phyloP scores from a whole-genome alignment of 495 filamentous ascomycete genomes.

The Penicillium roqueforti region DNA sequence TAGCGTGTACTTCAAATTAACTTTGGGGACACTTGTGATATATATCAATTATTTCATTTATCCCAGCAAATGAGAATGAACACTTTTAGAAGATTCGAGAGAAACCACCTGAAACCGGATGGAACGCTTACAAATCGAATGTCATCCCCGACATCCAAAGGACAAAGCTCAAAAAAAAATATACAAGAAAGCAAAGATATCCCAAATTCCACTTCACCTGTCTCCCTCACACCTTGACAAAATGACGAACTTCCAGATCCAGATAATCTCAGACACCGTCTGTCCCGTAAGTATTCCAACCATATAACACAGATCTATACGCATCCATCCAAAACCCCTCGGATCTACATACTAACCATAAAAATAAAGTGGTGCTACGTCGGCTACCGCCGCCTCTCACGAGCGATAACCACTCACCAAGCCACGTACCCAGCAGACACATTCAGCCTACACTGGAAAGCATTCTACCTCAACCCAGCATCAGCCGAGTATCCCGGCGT shows the following conservation, averaged over 20 bases:
- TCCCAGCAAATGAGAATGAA: neutral
- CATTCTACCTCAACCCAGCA: conserved; percentile 75
- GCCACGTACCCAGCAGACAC: conserved; percentile 57
- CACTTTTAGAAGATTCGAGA: neutral
- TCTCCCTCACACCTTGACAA: conserved; percentile 7
- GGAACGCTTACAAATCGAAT: conserved; percentile 1
- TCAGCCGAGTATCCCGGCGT: conserved; percentile 50
- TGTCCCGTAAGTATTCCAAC: conserved; percentile 56
- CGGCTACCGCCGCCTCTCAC: conserved; percentile 69
- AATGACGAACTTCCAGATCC: conserved; percentile 77
- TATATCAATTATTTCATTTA: neutral
- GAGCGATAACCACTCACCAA: conserved; percentile 64
- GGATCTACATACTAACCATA: conserved; percentile 13
- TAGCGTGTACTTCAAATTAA: conserved; percentile 1
- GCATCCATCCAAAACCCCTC: neutral
- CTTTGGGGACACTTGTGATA: neutral
- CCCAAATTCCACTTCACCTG: neutral
- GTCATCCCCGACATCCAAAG: neutral
- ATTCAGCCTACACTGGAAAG: conserved; percentile 67
- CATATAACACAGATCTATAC: neutral
- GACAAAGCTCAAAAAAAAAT: neutral
- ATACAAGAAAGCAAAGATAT: neutral
- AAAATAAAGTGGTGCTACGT: conserved; percentile 64
- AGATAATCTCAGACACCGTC: conserved; percentile 69
- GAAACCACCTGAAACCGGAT: neutral